These are phyloP conservation scores for Helicostylum pulchrum DNA, from an alignment of 192 early-diverging fungal species.

Conservation along the genomic window DNA sequence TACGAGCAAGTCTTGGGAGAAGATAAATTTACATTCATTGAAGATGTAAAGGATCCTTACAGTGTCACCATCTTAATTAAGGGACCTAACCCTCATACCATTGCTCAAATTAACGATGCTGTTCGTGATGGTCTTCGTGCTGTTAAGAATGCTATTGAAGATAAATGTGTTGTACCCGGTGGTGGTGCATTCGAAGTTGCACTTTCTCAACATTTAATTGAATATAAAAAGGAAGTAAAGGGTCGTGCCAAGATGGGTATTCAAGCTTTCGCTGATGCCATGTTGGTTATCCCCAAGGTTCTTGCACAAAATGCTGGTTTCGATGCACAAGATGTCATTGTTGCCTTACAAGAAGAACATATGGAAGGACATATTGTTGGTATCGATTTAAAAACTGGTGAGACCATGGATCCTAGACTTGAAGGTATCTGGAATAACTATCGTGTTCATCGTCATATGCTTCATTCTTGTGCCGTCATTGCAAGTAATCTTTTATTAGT, in stretches of 20 bases:
- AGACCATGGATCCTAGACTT: conserved; percentile 83
- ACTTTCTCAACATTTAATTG: conserved; percentile 73
- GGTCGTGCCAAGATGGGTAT: conserved; percentile 96
- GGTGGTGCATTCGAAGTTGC: conserved; percentile 97
- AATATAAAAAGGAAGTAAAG: conserved; percentile 87
- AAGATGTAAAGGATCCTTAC: conserved; percentile 87
- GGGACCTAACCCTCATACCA: conserved; percentile 89
- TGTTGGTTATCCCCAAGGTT: conserved; percentile 96
- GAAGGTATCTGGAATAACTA: conserved; percentile 99
- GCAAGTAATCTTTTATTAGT: conserved; percentile 96
- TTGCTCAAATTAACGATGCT: conserved; percentile 95
- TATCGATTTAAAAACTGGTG: conserved; percentile 90
- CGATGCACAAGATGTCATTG: conserved; percentile 94
- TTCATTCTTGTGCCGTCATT: conserved; percentile 97
- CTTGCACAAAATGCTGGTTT: conserved; percentile 94
- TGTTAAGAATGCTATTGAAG: conserved; percentile 98
- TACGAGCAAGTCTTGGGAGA: conserved; percentile 96
- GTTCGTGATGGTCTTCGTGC: conserved; percentile 97
- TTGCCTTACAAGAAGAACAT: conserved; percentile 89
- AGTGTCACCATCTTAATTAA: conserved; percentile 95
- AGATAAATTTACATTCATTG: conserved; percentile 98
- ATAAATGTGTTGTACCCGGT: conserved; percentile 83
- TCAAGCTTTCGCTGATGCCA: conserved; percentile 93
- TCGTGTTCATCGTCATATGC: conserved; percentile 92
- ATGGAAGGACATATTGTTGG: conserved; percentile 89